phyloP scores from a whole-genome alignment of 192 early-diverging fungal genomes.

The Backusella tuberculispora region DNA sequence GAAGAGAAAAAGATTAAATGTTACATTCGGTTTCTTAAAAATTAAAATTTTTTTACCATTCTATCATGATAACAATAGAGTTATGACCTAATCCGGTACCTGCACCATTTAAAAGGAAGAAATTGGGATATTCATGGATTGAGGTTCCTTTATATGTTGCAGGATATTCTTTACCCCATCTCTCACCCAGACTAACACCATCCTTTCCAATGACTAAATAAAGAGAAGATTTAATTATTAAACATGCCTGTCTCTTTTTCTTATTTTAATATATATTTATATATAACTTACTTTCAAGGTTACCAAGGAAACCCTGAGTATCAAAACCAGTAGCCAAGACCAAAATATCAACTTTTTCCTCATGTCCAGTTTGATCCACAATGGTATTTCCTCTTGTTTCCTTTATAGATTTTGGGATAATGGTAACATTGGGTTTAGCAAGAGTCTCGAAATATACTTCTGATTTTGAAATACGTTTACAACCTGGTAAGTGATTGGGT shows the following conservation, averaged over 20 bases:
- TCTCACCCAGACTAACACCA: slow-evolving; percentile 7
- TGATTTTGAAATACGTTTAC: slow-evolving; percentile 44
- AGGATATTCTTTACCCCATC: slow-evolving; percentile 25
- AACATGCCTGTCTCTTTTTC: no score
- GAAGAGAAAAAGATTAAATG: not conserved
- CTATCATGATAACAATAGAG: slow-evolving; percentile 34
- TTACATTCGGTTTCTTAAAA: not conserved
- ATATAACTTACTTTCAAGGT: slow-evolving; percentile 23
- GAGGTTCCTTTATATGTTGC: slow-evolving; percentile 44
- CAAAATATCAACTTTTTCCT: slow-evolving; percentile 46
- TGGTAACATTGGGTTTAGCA: slow-evolving; percentile 29
- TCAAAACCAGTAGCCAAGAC: slow-evolving; percentile 51
- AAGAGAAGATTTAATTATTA: not conserved
- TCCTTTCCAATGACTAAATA: slow-evolving; percentile 30
- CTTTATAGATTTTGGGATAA: slow-evolving; percentile 35
- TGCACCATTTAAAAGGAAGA: slow-evolving; percentile 59
- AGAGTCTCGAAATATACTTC: slow-evolving; percentile 22
- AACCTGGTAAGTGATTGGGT: slow-evolving; percentile 40
- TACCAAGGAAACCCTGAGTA: slow-evolving; percentile 34
- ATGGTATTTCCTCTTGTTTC: slow-evolving; percentile 36
- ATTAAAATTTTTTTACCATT: slow-evolving; percentile 26
- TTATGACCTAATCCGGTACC: slow-evolving; percentile 54
- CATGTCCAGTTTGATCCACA: slow-evolving; percentile 35
- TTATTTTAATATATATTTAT: not conserved
- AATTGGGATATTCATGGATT: slow-evolving; percentile 54